Evolutionary conservation across 2,329 filamentous ascomycete genomes (phyloP), one percentile per base, ranked within the genome.

Genomic region (Fusarium sp.): DNA sequence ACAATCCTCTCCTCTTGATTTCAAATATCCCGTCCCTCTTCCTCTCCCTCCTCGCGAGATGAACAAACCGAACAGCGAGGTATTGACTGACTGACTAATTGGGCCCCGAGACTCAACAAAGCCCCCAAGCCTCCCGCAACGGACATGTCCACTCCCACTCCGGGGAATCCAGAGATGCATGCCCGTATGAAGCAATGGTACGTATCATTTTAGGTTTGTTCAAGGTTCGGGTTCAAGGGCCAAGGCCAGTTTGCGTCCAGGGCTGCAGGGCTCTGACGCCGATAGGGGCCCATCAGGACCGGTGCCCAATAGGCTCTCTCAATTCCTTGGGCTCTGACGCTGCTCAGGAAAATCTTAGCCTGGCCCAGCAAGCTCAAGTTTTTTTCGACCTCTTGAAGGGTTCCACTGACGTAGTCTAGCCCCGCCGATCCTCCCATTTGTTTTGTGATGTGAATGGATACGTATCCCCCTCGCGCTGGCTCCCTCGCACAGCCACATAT

Each of bases 391-490:
- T 69, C 55, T 67, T 65, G 48, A 54, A 44, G 29, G 63, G 51
- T 54, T 72, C 73, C 72, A 70, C 72, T 74, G 75, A 78, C 75
- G 75, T 77, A 77, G 61, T 67, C 70, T 63, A 66, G 63, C 61
- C 54, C 70, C 72, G 69, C 63, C 69, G 75, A 77, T 77, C 73
- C 38, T 60, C 38, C 48, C 49, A 44, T 55, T 45, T 35, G 18
- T 29, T 23, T 51, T 41, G n/a, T 37, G 37, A 31, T 31, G 27
- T 44, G 25, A 21, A 46, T 21, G 11, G 29, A 49, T 29, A 25
- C 16, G 37, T 44, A 70, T 61, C 68, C 70, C 48, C 72, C 25
- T 25, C 42, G 23, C 18, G 44, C 46, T 18, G 11, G 29, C 48
- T 52, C 29, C 27, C 21, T 16, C 19, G 65, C 77, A 74, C 77